Percentiles rank a stretch among this genome's conserved stretches.
phyloP scores from a whole-genome alignment of 805 yeast species.

The Lipomyces starkeyi region DNA sequence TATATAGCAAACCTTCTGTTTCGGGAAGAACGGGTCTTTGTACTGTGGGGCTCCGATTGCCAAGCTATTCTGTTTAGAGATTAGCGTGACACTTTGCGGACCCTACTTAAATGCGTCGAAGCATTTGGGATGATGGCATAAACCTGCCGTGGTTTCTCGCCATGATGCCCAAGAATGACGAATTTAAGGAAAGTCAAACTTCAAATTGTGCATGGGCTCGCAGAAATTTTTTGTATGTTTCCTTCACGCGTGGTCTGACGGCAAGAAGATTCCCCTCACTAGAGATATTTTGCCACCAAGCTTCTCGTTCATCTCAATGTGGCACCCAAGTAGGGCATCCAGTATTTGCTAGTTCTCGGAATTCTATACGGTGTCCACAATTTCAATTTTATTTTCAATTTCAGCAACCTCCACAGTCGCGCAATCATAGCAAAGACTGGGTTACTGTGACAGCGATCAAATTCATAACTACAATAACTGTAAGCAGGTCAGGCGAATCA shows the following conservation, averaged over 20 bases:
- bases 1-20: not conserved
- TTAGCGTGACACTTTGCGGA: not conserved
- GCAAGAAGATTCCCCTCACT: no score
- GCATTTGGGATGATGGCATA: no score
- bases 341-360: not conserved
- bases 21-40: not conserved
- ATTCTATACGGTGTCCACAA: not conserved
- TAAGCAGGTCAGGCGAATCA: not conserved
- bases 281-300: no score
- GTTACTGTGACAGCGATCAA: not conserved
- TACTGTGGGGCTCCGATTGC: not conserved
- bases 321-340: no score
- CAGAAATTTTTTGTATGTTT: no score
- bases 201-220: no score
- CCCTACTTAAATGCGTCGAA: not conserved
- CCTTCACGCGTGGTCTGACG: no score
- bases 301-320: no score
- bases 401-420: not conserved
- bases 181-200: not conserved
- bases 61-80: not conserved
- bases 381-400: not conserved
- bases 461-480: no score
- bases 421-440: not conserved
- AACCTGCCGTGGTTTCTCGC: not conserved
- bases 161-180: not conserved